A percentile compares a stretch with the other conserved stretches of the same genome.
phyloP scores from a whole-genome alignment of 352 stramenopile genomes.

The Globisporangium cylindrosporum region DNA sequence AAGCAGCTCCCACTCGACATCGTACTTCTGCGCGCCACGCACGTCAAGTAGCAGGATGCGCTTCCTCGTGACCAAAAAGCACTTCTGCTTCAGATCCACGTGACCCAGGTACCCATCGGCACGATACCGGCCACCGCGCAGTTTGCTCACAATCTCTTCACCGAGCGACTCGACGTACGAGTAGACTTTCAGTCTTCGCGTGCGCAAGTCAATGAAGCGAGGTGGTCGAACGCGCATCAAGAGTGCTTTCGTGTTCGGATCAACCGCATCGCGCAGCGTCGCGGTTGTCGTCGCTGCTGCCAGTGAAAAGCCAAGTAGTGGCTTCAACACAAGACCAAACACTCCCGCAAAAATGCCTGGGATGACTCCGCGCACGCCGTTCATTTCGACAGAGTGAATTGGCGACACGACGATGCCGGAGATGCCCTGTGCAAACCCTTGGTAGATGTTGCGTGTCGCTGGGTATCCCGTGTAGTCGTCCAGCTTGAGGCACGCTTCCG shows the following conservation, averaged over 20 bases:
- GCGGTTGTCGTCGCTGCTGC: constrained; percentile 66
- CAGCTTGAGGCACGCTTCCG: constrained; percentile 82
- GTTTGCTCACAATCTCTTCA: constrained; percentile 82
- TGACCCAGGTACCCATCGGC: constrained; percentile 81
- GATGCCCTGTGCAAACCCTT: constrained; percentile 82
- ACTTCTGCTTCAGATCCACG: constrained; percentile 81
- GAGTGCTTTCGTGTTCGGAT: constrained; percentile 78
- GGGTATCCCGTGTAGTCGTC: constrained; percentile 88
- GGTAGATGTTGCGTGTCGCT: constrained; percentile 83
- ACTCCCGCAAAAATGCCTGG: constrained; percentile 75
- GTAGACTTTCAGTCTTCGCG: constrained; percentile 76
- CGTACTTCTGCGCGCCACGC: constrained; percentile 65
- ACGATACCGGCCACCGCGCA: constrained; percentile 74
- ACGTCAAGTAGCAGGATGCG: constrained; percentile 78
- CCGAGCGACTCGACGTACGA: constrained; percentile 87
- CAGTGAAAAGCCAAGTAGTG: constrained; percentile 72
- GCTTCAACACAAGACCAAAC: constrained; percentile 82
- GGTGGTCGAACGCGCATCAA: constrained; percentile 74
- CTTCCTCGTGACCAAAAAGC: constrained; percentile 81
- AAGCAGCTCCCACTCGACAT: constrained; percentile 77
- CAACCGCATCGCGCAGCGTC: constrained; percentile 74
- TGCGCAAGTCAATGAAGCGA: constrained; percentile 80
- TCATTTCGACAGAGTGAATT: constrained; percentile 81
- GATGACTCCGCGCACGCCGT: constrained; percentile 70
- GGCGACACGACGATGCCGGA: constrained; percentile 81